A percentile compares a stretch with the other conserved stretches of the same genome.
These are phyloP conservation scores for Antarctomyces pellizariae DNA, from an alignment of 495 filamentous ascomycete genomes.

Conservation along the genomic window DNA sequence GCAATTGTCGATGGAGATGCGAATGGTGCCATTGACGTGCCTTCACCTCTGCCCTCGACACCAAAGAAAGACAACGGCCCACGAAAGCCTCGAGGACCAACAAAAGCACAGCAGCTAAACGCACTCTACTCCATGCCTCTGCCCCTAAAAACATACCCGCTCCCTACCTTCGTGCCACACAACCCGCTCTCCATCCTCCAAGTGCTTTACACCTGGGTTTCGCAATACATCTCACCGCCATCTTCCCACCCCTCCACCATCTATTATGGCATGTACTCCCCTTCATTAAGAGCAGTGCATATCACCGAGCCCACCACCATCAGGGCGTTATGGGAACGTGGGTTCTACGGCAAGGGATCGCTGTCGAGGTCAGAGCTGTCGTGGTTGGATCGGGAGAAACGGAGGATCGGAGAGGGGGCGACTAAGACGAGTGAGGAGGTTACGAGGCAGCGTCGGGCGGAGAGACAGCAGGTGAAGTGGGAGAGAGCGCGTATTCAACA, in stretches of 20 bases:
- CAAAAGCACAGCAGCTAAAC: conserved; percentile 21
- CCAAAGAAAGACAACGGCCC: conserved; percentile 8
- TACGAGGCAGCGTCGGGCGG: conserved; percentile 52
- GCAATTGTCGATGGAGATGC: conserved; percentile 3
- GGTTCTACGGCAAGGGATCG: conserved; percentile 87
- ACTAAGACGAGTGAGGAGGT: conserved; percentile 47
- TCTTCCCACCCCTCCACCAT: conserved; percentile 38
- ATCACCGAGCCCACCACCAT: conserved; percentile 54
- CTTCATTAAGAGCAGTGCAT: conserved; percentile 61
- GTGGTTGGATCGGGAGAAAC: conserved; percentile 70
- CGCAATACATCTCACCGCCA: conserved; percentile 40
- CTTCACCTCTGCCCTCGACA: too few relatives aligned
- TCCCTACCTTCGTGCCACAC: conserved; percentile 72
- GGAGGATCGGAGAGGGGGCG: conserved; percentile 35
- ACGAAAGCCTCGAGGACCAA: conserved; percentile 6
- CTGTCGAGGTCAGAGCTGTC: conserved; percentile 83
- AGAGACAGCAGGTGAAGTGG: conserved; percentile 65
- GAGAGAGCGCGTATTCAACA: conserved; percentile 70
- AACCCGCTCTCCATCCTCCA: conserved; percentile 77
- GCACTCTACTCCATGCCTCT: conserved; percentile 61
- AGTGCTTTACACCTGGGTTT: conserved; percentile 49
- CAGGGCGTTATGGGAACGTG: conserved; percentile 73
- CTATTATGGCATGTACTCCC: conserved; percentile 54
- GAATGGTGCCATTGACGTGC: not conserved
- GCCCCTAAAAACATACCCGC: conserved; percentile 55